Conservation (phyloP, 441 rosid genomes). For the Euphorbia schlechtendalii region DNA sequence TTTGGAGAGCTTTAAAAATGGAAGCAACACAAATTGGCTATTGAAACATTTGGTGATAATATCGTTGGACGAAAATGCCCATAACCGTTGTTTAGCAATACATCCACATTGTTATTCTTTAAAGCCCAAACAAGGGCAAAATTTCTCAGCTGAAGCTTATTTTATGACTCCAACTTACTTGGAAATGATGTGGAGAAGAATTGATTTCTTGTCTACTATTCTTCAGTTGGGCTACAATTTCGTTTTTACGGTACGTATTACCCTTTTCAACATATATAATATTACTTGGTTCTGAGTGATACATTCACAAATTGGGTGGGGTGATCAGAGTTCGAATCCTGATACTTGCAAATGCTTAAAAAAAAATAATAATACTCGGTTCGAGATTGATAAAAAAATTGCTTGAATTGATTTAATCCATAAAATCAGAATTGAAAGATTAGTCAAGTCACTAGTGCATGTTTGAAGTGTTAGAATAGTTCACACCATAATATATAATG, state of each 20-base stretch:
- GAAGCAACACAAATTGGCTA: conserved; percentile 42
- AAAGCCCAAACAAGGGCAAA: conserved; percentile 31
- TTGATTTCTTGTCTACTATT: conserved; percentile 51
- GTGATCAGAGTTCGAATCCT: too few species aligned
- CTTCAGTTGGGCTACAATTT: conserved; percentile 67
- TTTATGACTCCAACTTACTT: conserved; percentile 71
- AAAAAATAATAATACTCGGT: too few species aligned
- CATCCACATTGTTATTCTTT: conserved; percentile 57
- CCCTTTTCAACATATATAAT: too few species aligned
- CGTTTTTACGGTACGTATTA: conserved; percentile 61
- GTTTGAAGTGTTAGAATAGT: too few species aligned
- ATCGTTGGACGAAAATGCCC: conserved; percentile 58
- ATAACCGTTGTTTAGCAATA: conserved; percentile 35
- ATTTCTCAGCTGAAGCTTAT: conserved; percentile 50
- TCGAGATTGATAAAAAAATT: too few species aligned
- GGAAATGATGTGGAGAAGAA: conserved; percentile 80
- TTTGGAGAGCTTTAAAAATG: conserved; percentile 57
- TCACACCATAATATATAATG: too few species aligned
- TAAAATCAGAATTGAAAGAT: too few species aligned
- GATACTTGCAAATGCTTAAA: too few species aligned
- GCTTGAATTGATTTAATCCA: too few species aligned
- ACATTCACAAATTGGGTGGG: too few species aligned
- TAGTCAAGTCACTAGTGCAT: too few species aligned
- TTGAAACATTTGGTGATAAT: conserved; percentile 63
- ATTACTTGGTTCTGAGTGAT: too few species aligned